phyloP scores from a whole-genome alignment of 345 rosid genomes.

The Laguncularia racemosa region DNA sequence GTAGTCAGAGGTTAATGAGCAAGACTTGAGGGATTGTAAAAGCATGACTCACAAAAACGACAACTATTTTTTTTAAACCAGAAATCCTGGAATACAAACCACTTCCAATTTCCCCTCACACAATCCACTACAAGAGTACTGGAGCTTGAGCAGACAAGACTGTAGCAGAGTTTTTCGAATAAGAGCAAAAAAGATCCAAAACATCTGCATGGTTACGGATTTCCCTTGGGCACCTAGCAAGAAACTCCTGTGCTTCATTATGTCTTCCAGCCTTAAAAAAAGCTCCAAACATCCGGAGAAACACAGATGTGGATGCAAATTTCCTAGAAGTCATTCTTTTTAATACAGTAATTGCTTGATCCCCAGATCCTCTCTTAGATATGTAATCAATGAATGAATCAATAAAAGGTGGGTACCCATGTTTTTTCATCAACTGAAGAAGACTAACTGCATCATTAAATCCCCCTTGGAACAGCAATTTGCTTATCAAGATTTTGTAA shows the following conservation, averaged over 20 bases:
- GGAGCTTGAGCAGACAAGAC: conserved; percentile 23
- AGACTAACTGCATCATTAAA: conserved; percentile 64
- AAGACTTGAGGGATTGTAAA: too few species aligned
- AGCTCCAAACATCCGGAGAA: conserved; percentile 52
- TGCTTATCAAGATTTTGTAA: conserved; percentile 47
- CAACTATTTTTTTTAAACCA: not conserved
- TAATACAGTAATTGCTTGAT: conserved; percentile 54
- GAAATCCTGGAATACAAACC: not conserved
- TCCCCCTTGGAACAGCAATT: conserved; percentile 56
- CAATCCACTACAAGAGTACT: conserved; percentile 4
- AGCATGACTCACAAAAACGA: too few species aligned
- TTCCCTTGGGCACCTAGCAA: conserved; percentile 54
- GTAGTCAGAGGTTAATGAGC: too few species aligned
- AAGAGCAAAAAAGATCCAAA: conserved; percentile 61
- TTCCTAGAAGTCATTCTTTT: conserved; percentile 58
- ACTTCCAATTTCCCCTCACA: not conserved
- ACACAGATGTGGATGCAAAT: conserved; percentile 65
- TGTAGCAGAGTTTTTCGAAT: conserved; percentile 18
- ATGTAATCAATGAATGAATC: conserved; percentile 58
- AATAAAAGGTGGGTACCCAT: conserved; percentile 71
- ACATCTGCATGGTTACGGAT: conserved; percentile 76
- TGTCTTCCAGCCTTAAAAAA: conserved; percentile 57
- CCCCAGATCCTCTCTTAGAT: conserved; percentile 60
- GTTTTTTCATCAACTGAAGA: conserved; percentile 57
- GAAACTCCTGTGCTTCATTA: conserved; percentile 62